phyloP scores from a whole-genome alignment of 371 early-diverging fungal genomes.

The Circinella umbellata region DNA sequence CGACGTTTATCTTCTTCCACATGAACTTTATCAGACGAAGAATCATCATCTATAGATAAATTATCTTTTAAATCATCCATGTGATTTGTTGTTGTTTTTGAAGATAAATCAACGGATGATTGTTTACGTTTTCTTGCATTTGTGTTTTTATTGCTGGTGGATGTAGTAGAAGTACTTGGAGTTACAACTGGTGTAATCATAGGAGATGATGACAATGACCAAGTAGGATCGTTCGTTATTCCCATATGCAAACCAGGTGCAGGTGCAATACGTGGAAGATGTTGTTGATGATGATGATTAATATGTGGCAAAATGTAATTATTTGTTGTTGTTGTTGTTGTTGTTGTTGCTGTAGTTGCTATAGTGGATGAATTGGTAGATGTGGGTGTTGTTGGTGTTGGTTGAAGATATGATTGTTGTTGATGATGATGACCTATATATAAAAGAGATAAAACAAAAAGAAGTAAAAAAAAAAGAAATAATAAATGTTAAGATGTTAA shows the following conservation, averaged over 20 bases:
- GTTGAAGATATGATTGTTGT: constrained; percentile 1
- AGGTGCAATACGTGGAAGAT: constrained; percentile 45
- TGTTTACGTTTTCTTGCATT: constrained; percentile 16
- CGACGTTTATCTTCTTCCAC: constrained; percentile 88
- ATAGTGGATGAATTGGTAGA: not conserved
- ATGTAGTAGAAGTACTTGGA: not conserved
- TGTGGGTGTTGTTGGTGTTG: constrained; percentile 1
- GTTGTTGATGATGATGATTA: constrained; percentile 6
- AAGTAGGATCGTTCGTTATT: not conserved
- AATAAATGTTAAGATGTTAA: no score
- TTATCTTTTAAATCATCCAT: not conserved
- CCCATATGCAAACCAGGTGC: constrained; percentile 22
- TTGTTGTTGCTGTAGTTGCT: constrained; percentile 20
- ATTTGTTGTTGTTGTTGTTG: constrained; percentile 13
- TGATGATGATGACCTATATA: constrained; percentile 12
- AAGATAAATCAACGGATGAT: not conserved
- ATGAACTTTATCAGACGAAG: constrained; percentile 20
- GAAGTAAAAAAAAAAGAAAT: not conserved
- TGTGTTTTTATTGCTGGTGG: not conserved
- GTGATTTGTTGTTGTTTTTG: constrained; percentile 7
- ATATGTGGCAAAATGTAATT: constrained; percentile 5
- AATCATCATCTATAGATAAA: constrained; percentile 14
- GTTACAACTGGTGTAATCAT: not conserved
- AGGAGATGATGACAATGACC: constrained; percentile 1
- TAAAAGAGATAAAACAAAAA: not conserved